Percentiles rank a stretch among this genome's conserved stretches.
These are phyloP conservation scores for Tolypocladium sp. DNA, from an alignment of 2,329 filamentous ascomycete genomes.

Conservation along the genomic window DNA sequence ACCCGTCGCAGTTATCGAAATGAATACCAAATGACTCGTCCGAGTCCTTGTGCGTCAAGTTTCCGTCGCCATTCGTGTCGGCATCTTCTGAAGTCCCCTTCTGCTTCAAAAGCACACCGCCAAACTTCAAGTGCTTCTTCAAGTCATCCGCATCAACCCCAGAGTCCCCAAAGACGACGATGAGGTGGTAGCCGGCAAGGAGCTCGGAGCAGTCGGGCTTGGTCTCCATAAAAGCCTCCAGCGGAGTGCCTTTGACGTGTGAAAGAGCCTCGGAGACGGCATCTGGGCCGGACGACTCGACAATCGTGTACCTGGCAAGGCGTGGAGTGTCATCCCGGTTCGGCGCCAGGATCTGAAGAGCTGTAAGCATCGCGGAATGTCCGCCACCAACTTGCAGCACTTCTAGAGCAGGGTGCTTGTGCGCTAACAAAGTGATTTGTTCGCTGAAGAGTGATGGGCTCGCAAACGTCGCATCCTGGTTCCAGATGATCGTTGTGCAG, in stretches of 20 bases:
- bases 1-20: neutral
- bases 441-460: slow-evolving; percentile 10
- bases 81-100: neutral
- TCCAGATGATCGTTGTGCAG: slow-evolving; percentile 40
- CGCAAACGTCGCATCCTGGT: slow-evolving; percentile 23
- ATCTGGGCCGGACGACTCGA: slow-evolving; percentile 6
- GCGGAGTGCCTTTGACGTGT: slow-evolving; percentile 5
- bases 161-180: slow-evolving; percentile 14
- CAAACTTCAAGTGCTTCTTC: slow-evolving; percentile 14
- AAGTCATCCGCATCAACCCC: slow-evolving; percentile 8
- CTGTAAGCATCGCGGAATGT: slow-evolving; percentile 6
- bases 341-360: slow-evolving; percentile 17
- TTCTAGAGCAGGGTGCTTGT: slow-evolving; percentile 28
- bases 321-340: slow-evolving; percentile 15
- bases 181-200: slow-evolving; percentile 21
- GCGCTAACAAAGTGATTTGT: slow-evolving; percentile 22
- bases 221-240: slow-evolving; percentile 18
- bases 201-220: slow-evolving; percentile 11
- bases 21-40: neutral
- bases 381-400: slow-evolving; percentile 29
- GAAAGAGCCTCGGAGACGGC: slow-evolving; percentile 2
- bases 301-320: slow-evolving; percentile 23
- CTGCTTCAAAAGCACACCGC: slow-evolving; percentile 18
- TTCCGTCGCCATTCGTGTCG: neutral
- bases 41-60: neutral